Conservation (phyloP, 768 basidiomycete genomes). For the Tylopilus balloui region DNA sequence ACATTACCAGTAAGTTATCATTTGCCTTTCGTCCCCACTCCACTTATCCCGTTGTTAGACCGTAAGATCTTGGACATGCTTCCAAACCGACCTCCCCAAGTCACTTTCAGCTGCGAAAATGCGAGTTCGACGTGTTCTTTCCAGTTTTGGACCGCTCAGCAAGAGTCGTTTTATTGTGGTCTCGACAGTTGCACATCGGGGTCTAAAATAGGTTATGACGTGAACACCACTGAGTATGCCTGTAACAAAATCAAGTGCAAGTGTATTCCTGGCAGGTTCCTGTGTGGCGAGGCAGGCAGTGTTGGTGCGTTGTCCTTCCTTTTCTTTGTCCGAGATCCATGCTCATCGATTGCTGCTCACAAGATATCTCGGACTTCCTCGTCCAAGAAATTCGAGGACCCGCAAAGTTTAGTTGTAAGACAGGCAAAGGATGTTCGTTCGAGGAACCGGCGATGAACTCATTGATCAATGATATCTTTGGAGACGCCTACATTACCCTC, state of each 20-base stretch:
- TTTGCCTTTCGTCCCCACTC: not conserved
- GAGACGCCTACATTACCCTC: constrained; percentile 85
- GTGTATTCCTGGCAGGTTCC: constrained; percentile 90
- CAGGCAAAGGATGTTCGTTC: constrained; percentile 76
- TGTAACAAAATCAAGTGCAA: constrained; percentile 86
- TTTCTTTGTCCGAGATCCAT: not conserved
- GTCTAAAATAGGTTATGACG: constrained; percentile 47
- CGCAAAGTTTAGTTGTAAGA: constrained; percentile 74
- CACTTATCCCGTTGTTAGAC: constrained; percentile 44
- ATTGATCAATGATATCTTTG: constrained; percentile 90
- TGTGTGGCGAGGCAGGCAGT: constrained; percentile 94
- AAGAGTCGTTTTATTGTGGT: constrained; percentile 95
- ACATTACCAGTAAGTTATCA: constrained; percentile 82
- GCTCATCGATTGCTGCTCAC: not conserved
- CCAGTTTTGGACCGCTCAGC: constrained; percentile 96
- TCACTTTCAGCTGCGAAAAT: constrained; percentile 89
- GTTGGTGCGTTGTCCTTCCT: constrained; percentile 57
- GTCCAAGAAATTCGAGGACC: constrained; percentile 88
- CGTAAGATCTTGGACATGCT: constrained; percentile 93
- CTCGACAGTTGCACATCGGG: constrained; percentile 64
- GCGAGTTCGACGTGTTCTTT: constrained; percentile 69
- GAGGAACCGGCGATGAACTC: constrained; percentile 97
- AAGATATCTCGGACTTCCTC: constrained; percentile 91
- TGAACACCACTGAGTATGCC: constrained; percentile 69
- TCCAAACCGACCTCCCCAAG: constrained; percentile 86